These are phyloP conservation scores for Sugiyamaella neomexicana DNA, from an alignment of 1,139 yeast species.

Conservation along the genomic window DNA sequence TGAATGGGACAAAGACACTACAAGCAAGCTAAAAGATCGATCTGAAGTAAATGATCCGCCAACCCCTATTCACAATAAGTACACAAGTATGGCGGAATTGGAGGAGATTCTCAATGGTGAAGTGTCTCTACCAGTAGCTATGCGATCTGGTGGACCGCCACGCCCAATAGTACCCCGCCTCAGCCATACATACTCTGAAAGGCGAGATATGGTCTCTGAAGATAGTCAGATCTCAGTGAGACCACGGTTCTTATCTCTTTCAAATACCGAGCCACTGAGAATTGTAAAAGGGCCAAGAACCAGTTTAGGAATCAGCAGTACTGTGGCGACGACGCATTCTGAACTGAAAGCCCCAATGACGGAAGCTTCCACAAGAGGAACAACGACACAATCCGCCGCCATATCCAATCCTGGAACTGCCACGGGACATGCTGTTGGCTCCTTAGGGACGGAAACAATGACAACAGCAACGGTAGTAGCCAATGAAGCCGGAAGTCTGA, in stretches of 20 bases:
- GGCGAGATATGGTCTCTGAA: not conserved
- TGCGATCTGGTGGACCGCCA: conserved; percentile 2
- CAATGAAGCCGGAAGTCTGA: not conserved
- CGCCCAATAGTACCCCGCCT: not conserved
- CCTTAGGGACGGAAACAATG: not conserved
- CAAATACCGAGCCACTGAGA: conserved; percentile 1
- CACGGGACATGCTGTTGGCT: not conserved
- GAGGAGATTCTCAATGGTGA: conserved; percentile 13
- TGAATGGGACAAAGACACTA: not conserved
- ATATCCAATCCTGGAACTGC: not conserved
- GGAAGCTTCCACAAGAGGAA: not conserved
- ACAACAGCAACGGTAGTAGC: not conserved
- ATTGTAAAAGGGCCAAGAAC: conserved; percentile 1
- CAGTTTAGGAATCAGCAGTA: conserved; percentile 2
- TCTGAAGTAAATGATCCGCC: conserved; percentile 4
- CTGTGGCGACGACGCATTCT: not conserved
- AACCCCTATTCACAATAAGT: conserved; percentile 15
- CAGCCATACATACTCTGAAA: not conserved
- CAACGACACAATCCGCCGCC: too few species aligned
- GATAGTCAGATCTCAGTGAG: conserved; percentile 7
- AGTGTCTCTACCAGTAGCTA: not conserved
- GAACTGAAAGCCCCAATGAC: not conserved
- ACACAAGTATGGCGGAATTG: conserved; percentile 9
- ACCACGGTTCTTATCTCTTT: not conserved
- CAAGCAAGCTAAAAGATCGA: not conserved